These are phyloP conservation scores for Emmonsiellopsis sp. DNA, from an alignment of 2,329 filamentous ascomycete genomes.

Conservation along the genomic window DNA sequence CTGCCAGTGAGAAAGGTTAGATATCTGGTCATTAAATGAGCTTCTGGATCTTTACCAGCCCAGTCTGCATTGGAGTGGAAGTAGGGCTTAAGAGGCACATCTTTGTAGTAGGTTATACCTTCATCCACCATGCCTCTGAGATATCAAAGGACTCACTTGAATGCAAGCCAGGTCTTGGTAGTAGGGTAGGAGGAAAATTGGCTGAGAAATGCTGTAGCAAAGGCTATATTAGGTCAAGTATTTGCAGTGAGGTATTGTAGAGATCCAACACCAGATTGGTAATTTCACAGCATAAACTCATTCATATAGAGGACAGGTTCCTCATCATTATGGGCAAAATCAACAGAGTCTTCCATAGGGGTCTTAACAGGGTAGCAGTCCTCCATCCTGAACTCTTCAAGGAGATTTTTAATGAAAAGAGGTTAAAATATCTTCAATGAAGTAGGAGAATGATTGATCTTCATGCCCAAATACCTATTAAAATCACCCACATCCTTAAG, in stretches of 20 bases:
- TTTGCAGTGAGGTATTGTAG: no score
- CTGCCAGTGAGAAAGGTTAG: background rate
- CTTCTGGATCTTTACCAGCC: background rate
- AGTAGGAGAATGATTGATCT: background rate
- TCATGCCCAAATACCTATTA: no score
- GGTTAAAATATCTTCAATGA: background rate
- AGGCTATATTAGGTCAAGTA: background rate
- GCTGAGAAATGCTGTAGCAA: no score
- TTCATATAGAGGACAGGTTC: background rate
- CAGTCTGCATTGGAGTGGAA: no score
- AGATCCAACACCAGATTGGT: rapidly evolving
- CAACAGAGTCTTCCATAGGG: background rate
- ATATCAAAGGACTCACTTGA: no score
- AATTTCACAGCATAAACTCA: background rate
- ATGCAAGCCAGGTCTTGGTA: no score
- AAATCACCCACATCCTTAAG: no score
- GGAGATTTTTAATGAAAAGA: background rate
- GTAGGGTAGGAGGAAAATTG: no score
- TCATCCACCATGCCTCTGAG: no score
- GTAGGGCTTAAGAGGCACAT: no score
- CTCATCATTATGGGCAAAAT: background rate
- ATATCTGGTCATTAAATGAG: background rate
- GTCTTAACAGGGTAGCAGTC: background rate
- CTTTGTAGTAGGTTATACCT: no score
- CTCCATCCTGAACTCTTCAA: background rate